Evolutionary conservation across 2,329 filamentous ascomycete species (phyloP), one percentile per base, ranked within the genome.

Genomic region (Aureobasidium uvarum): DNA sequence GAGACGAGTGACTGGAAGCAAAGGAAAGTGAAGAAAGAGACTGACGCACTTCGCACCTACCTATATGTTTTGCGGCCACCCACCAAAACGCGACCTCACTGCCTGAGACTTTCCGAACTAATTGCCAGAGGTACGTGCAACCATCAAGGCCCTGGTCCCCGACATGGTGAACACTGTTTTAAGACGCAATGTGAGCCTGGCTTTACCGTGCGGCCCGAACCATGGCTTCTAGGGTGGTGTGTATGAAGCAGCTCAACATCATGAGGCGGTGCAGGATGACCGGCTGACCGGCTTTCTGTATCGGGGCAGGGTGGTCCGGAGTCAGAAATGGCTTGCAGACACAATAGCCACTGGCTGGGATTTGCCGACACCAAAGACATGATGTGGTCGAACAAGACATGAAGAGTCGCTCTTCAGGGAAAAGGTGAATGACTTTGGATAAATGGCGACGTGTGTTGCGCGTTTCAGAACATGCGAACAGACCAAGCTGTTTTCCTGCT

Each of bases 61-160:
- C 33, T 52, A 62, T 62, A 52, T 62, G 46, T 31, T 62, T 62
- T 62, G 43, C 59, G 46, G 59, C 59, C 59, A 43, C 59, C 59
- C 46, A 62, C 46, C 45, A 28, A 23, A 18, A 62, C n/a, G 45
- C 43, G 43, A 50, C 43, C 33, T 18, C 10, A 52, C 36, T 46
- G 23, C 46, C 59, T 62, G 36, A 62, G 59, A 62, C 59, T 62
- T 62, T 43, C 33, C 46, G 46, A 52, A 38, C 39, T 60, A 60
- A 60, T 60, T 60, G 56, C 56, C 25, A n/a, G 45, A 60, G 56
- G 56, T 33, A 50, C 56, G 56, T 60, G 56, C 56, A 50, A 59
- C 41, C n/a, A 50, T 60, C 45, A 50, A 60, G 56, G 56, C 56
- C 56, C 56, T 60, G 56, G 56, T 50, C 36, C 33, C 31, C 55